Evolutionary conservation across 495 filamentous ascomycete genomes (phyloP).

Genomic region (Podospora australis): DNA sequence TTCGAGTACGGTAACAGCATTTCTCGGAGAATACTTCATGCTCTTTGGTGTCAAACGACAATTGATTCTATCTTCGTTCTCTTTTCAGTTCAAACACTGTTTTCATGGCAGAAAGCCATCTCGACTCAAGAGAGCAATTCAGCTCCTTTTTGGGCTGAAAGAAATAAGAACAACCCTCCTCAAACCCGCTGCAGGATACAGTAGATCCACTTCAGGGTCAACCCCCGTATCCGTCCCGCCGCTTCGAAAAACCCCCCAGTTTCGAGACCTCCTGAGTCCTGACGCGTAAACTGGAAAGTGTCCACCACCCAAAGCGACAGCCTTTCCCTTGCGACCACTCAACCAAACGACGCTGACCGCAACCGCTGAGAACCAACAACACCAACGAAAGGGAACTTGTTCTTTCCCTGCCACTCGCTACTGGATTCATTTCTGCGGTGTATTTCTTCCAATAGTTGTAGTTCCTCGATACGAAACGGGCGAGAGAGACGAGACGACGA

Average conservation of each 20-base stretch:
- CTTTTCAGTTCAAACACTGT: no score
- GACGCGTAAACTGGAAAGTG: not conserved
- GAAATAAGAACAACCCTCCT: not conserved
- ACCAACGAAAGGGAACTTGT: conserved; percentile 11
- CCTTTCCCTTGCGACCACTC: not conserved
- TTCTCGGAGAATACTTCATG: no score
- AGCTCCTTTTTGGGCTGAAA: no score
- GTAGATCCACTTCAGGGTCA: not conserved
- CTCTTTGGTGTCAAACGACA: no score
- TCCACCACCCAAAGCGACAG: not conserved
- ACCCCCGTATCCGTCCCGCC: not conserved
- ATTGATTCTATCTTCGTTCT: no score
- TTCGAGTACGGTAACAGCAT: no score
- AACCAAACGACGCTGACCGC: not conserved
- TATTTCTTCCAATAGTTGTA: no score
- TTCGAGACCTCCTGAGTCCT: conserved; percentile 4
- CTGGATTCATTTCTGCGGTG: conserved; percentile 3
- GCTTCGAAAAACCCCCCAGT: not conserved
- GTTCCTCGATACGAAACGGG: no score
- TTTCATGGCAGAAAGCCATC: no score
- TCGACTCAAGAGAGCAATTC: no score
- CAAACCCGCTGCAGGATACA: not conserved
- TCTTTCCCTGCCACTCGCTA: conserved; percentile 22
- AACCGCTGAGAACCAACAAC: not conserved
- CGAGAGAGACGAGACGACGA: not conserved